Evolutionary conservation across 2,329 filamentous ascomycete genomes (phyloP), one percentile per base, ranked within the genome.

Genomic region (Fusarium luffae): DNA sequence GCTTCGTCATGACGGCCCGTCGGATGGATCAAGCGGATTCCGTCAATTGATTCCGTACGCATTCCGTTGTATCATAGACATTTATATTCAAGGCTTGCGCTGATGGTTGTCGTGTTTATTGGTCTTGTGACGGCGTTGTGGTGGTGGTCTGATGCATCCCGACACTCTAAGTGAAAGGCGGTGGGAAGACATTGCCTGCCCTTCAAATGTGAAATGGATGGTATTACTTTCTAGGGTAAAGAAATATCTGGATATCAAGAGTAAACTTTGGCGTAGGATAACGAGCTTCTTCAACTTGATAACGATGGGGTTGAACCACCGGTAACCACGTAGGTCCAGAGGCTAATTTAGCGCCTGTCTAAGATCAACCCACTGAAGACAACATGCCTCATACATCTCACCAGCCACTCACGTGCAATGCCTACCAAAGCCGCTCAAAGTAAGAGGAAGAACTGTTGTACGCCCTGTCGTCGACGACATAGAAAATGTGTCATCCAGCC

Each of bases 371-470:
- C 46, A 30, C 28, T 32, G n/a, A 48, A 30, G 16, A 13, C 27
- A 46, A 46, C 10, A 18, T 27, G 43, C 18, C 43, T 46, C 18
- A 6, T 46, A 8, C 43, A 27, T 46, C 23, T n/a, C 28, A 23
- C 21, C 19, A 13, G 18, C 28, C 14, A 49, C 32, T 23, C 19
- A 12, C 12, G 18, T 23, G 8, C 30, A 34, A 23, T 37, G n/a
- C 18, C n/a, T 27, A 50, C 19, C 16, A 37, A 23, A 37, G 13
- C 23, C 9, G 13, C 23, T 12, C 14, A 21, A 8, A 63, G 61
- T 41, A 63, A 47, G 13, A 41, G 41, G 8, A 49, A 40, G 0
- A 63, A 63, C 10, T 63, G 59, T 5, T 63, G 57, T 13, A 42
- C 18, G 0, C 30, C 57, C 5, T 63, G 57, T 28, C 57, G 59